Evolutionary conservation across 2,329 filamentous ascomycete species (phyloP), one percentile per base, ranked within the genome.

Genomic region (Monosporascus sp.): DNA sequence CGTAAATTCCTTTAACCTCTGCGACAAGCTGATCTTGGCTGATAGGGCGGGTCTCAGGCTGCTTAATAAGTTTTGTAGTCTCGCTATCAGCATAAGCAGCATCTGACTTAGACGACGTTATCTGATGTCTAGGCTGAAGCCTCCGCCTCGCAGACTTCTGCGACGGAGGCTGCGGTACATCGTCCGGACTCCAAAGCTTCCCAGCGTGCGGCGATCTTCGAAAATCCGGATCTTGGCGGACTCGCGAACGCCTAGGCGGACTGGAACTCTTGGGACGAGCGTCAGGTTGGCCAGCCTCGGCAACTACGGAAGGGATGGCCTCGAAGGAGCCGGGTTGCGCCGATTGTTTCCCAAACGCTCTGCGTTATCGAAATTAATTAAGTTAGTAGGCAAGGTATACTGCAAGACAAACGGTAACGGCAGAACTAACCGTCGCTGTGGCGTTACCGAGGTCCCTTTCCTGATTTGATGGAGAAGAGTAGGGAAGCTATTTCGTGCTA

Each of bases 1-100:
- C 85, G 62, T 96, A 96, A 3, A 94, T 94, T 0, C 85, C 85
- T 54, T 91, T 91, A 0, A 95, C 88, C 62, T 96, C 91, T 0
- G 85, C 84, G 0, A 90, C 83, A 0, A 96, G 76, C 60, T 96
- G 88, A 1, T 91, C 86, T 56, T 90, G 86, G 0, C 85, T 86
- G 7, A 94, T 91, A 0, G 84, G 80, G 0, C 85, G 73, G 4
- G 66, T 69, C 34, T 66, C 61, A 0, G 66, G 65, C 46, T 67
- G 61, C 31, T 61, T 64, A 9, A 68, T 62, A 16, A 66, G 56
- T 7, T 48, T 41, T 24, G 31, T 44, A 47, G 57, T 52, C 52
- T 62, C 56, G 38, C 44, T 50, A 3, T 55, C 56, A 44, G 55
- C 52, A 22, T 57, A 52, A n/a, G 37, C 26, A 5, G 34, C 26